Base-by-base conservation (phyloP, 1,139 yeast species). In the Meyerozyma athensensis region DNA sequence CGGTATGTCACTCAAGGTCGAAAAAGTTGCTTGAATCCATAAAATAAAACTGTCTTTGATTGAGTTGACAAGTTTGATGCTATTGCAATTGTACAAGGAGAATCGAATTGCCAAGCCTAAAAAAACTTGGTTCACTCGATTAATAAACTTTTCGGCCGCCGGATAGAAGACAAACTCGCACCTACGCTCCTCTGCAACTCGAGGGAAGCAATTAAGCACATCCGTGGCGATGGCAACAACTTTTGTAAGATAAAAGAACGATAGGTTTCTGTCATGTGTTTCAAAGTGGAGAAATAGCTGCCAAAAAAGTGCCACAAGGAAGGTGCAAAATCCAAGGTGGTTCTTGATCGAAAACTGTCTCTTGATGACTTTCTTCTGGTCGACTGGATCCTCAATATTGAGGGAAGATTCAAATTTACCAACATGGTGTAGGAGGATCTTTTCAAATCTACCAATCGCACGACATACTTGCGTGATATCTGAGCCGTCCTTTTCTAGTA, bases 281-380 rank as follows among this genome's bases (percentile, higher is more conserved):
- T 28, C 32, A 20, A 28, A 28, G 18, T 28, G 32, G 8, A 28
- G 18, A 14, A 14, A 28, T 10, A 28, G 12, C 9, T 28, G 32
- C 32, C 32, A 28, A 16, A 16, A 28, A 14, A 28, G 13, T 3
- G 32, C 7, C n/a, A 19, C 13, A 7, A 28, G 13, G 13, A 28
- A 28, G 18, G 12, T 9, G 13, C 20, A 10, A n/a, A 28, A 28
- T 9, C 8, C 20, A 10, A 28, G 20, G 18, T 28, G 18, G 12
- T 14, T 28, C 18, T 28, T 28, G 20, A 28, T 16, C 7, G 32
- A 28, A 12, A 28, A 28, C 8, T 28, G 32, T 28, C 17, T 14
- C 12, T 28, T 28, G 19, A 28, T 9, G 8, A 12, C 7, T 16
- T 7, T 10, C 14, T 5, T 6, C 7, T 20, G 19, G 9, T 5